Base-by-base conservation (phyloP, 2,329 filamentous ascomycete genomes). In the Phialemonium atrogriseum region DNA sequence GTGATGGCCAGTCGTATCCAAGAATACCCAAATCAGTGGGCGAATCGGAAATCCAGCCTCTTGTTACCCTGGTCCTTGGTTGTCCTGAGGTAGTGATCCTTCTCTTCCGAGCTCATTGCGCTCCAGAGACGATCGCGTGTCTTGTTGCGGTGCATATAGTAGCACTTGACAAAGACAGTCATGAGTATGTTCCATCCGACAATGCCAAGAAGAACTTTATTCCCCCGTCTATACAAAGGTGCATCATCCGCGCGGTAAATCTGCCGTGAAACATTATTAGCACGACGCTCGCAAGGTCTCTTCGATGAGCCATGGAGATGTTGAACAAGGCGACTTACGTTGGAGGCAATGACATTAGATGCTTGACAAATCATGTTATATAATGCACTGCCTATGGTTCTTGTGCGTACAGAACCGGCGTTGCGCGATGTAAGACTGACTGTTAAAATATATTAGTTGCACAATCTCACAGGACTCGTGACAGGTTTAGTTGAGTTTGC, bases 341-440 rank as follows among this genome's bases (percentile, higher is more conserved):
- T 66, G 4, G 58, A 58, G 0, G 55, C 48, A 18, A 62, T 56
- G 29, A 68, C 64, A 27, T 50, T 58, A 15, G 56, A 54, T 0
- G 59, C 54, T 35, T 69, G 65, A 0, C 67, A 61, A 12, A 55
- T 56, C 62, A 69, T 69, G 45, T 80, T 80, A 55, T 80, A 80
- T 7, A 77, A 40, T 0, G 73, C 75, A 0, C 68, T 66, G 1
- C 70, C 69, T 9, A 81, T 71, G 1, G 77, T 73, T 3, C 77
- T 57, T 0, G 75, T 80, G 2, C 74, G 63, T 2, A 81, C 76
- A 3, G 68, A 66, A 17, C 74, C 73, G 1, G 73, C 68, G 45
- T 80, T 81, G 31, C 73, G 65, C 3, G 71, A 75, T 2, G 68
- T 76, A 52, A 74, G 70, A 0, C 66, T 71, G 0, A 79, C 75